phyloP scores from a whole-genome alignment of 495 filamentous ascomycete genomes.

The Beverwykella pulmonaria region DNA sequence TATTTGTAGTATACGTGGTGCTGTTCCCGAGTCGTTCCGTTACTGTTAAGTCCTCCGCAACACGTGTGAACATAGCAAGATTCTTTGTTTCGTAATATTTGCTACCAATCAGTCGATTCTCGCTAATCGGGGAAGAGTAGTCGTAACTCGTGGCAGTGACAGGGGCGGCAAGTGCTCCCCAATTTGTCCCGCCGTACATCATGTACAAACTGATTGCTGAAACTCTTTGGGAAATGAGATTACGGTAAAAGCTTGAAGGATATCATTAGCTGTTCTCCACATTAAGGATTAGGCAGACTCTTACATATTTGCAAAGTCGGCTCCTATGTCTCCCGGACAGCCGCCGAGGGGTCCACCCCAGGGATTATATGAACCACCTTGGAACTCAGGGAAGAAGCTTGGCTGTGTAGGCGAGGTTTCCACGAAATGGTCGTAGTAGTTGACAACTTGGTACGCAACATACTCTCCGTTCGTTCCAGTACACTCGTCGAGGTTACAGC shows the following conservation, averaged over 20 bases:
- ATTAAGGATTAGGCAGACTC: not conserved
- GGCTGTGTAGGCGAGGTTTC: conserved; percentile 56
- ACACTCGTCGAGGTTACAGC: conserved; percentile 57
- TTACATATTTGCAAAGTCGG: conserved; percentile 58
- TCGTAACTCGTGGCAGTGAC: conserved; percentile 59
- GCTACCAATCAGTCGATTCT: conserved; percentile 58
- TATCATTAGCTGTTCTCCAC: not conserved
- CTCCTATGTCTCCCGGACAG: conserved; percentile 49
- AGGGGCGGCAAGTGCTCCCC: conserved; percentile 47
- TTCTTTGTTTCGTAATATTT: conserved; percentile 67
- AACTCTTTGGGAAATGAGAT: conserved; percentile 54
- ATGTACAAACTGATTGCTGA: conserved; percentile 54
- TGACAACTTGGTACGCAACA: conserved; percentile 54
- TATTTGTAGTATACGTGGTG: conserved; percentile 57
- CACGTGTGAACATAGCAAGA: conserved; percentile 58
- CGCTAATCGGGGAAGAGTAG: conserved; percentile 62
- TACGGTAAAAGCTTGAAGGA: conserved; percentile 52
- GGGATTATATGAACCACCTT: conserved; percentile 65
- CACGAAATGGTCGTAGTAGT: conserved; percentile 53
- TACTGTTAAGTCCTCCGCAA: conserved; percentile 56
- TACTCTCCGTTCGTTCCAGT: conserved; percentile 59
- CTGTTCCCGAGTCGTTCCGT: conserved; percentile 62
- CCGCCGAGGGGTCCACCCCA: conserved; percentile 62
- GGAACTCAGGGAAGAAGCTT: conserved; percentile 64
- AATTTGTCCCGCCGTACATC: conserved; percentile 63